Percentiles rank a stretch among this genome's conserved stretches.
These are phyloP conservation scores for Wallacemonas sp. DNA, from an alignment of 208 protist genomes.

Conservation along the genomic window DNA sequence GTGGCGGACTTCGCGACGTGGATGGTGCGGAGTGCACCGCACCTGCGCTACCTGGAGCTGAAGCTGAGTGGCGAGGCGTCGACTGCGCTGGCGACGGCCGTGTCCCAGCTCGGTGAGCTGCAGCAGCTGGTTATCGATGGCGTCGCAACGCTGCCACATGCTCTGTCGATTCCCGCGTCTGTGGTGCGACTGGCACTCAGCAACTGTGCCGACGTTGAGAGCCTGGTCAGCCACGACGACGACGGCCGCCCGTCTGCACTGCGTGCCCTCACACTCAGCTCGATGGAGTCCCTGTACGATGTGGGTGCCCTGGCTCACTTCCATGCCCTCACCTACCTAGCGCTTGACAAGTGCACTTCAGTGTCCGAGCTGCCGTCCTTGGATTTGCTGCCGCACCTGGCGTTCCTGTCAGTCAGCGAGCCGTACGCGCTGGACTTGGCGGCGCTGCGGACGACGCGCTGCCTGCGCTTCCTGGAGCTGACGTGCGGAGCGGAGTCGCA, in stretches of 20 bases:
- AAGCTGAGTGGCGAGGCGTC: too few species aligned
- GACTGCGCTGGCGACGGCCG: background rate
- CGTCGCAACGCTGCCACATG: background rate
- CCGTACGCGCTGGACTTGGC: background rate
- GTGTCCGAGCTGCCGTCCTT: background rate
- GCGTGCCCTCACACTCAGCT: background rate
- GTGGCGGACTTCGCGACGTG: background rate
- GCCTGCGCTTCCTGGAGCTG: background rate
- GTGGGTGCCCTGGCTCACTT: background rate
- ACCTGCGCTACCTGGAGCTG: background rate
- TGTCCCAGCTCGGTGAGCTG: background rate
- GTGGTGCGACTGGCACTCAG: background rate
- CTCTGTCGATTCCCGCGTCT: background rate
- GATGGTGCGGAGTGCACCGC: background rate
- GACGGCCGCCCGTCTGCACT: background rate
- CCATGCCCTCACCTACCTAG: background rate
- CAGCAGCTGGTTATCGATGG: background rate
- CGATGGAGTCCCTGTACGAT: background rate
- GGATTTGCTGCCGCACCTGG: background rate
- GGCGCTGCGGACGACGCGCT: background rate
- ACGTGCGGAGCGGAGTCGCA: background rate
- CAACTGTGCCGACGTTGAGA: background rate
- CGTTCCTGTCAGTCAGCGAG: background rate
- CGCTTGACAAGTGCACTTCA: background rate
- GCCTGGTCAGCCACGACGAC: background rate